phyloP scores from a whole-genome alignment of 768 basidiomycete species.

The Hemileccinum rubropunctum region DNA sequence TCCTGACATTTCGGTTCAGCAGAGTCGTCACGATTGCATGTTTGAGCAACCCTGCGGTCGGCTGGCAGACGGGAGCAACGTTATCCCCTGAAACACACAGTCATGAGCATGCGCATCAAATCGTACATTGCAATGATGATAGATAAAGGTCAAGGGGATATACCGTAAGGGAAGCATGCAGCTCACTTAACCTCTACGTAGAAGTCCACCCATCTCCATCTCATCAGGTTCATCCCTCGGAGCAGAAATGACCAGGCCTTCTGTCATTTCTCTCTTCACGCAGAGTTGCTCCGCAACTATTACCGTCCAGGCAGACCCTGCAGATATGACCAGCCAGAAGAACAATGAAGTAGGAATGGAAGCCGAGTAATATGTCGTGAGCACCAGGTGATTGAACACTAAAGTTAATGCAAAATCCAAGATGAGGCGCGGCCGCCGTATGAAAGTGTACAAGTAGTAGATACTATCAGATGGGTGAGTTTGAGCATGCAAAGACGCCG shows the following conservation, averaged over 20 bases:
- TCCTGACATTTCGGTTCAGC: background rate
- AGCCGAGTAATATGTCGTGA: conserved; percentile 81
- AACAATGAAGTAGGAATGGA: conserved; percentile 82
- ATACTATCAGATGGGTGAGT: conserved; percentile 39
- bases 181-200: conserved; percentile 62
- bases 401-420: conserved; percentile 94
- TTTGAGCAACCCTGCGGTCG: conserved; percentile 1
- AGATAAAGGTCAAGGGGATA: conserved; percentile 2
- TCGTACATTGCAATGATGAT: conserved; percentile 22
- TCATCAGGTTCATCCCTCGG: conserved; percentile 47
- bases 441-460: conserved; percentile 80
- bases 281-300: conserved; percentile 89
- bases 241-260: conserved; percentile 62
- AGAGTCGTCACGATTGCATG: conserved; percentile 5
- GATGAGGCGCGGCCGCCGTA: conserved; percentile 90
- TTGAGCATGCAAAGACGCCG: conserved; percentile 1
- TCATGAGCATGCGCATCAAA: conserved; percentile 13
- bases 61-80: conserved; percentile 3
- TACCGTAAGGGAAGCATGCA: conserved; percentile 15
- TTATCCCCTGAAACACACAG: conserved; percentile 13
- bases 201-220: conserved; percentile 49
- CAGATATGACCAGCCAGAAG: conserved; percentile 84
- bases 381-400: conserved; percentile 85
- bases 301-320: conserved; percentile 70
- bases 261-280: conserved; percentile 84